Percentiles rank a stretch among this genome's conserved stretches.
Conservation (phyloP, 306 rosid species). For the Prunus kanzakura region DNA sequence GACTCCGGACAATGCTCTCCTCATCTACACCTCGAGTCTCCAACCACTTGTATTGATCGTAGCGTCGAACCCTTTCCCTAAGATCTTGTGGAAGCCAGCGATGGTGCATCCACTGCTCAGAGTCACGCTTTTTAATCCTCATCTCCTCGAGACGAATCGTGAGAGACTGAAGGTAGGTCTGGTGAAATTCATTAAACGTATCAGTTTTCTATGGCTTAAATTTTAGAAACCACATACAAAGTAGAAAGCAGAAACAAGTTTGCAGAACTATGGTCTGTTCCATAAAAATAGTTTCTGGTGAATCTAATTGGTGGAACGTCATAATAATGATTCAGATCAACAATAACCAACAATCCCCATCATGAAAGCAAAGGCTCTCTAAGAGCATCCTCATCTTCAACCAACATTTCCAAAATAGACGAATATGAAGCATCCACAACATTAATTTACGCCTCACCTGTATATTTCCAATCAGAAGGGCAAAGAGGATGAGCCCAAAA, state of each 20-base stretch:
- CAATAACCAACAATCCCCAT: background rate
- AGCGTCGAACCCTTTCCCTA: slow-evolving; percentile 49
- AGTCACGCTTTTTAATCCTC: slow-evolving; percentile 56
- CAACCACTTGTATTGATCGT: slow-evolving; percentile 58
- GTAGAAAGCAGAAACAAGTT: background rate
- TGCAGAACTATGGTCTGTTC: background rate
- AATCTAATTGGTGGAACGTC: background rate
- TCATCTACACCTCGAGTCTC: slow-evolving; percentile 63
- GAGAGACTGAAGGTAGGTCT: slow-evolving; percentile 58
- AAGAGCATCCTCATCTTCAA: background rate
- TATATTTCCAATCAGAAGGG: slow-evolving; percentile 90
- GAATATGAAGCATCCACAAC: background rate
- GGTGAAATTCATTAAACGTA: slow-evolving; percentile 4
- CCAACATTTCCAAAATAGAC: background rate
- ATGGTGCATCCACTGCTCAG: slow-evolving; percentile 68
- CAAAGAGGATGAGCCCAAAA: slow-evolving; percentile 71
- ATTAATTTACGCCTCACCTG: slow-evolving; percentile 45
- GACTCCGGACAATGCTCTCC: slow-evolving; percentile 44
- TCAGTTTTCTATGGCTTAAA: background rate
- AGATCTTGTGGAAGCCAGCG: slow-evolving; percentile 57
- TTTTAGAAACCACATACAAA: background rate
- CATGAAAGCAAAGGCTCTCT: background rate
- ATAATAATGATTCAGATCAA: background rate
- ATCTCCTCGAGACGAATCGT: slow-evolving; percentile 55
- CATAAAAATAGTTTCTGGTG: background rate